A percentile compares a stretch with the other conserved stretches of the same genome.
Evolutionary conservation across 768 basidiomycete genomes (phyloP).

Genomic region (Boletus reticuloceps): DNA sequence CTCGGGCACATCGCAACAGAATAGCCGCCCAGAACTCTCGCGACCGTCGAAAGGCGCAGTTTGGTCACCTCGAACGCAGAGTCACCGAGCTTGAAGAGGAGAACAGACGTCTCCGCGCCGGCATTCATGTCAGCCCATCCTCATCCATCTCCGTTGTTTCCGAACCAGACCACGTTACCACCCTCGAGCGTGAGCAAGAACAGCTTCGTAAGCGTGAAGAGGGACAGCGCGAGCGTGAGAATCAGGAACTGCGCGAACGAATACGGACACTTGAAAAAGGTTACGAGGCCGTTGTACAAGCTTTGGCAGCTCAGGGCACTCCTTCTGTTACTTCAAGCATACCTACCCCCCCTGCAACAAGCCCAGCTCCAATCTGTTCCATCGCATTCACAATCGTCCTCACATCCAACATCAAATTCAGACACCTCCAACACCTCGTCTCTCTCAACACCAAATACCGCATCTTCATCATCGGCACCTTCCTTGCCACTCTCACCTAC

Average conservation of each 20-base stretch:
- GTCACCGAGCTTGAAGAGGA: conserved; percentile 80
- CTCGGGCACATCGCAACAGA: conserved; percentile 86
- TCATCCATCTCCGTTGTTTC: conserved; percentile 12
- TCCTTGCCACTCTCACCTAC: conserved; percentile 41
- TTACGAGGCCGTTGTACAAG: conserved; percentile 79
- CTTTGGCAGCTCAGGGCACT: conserved; percentile 59
- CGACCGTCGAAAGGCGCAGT: conserved; percentile 87
- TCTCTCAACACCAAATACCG: conserved; percentile 20
- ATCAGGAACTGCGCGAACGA: conserved; percentile 70
- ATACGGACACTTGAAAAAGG: conserved; percentile 77
- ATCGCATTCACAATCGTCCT: conserved; percentile 21
- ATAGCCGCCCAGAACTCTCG: conserved; percentile 93
- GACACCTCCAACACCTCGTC: conserved; percentile 13
- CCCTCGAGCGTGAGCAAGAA: conserved; percentile 27
- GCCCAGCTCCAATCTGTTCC: conserved; percentile 4
- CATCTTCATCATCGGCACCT: conserved; percentile 32
- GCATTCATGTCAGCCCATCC: conserved; percentile 33
- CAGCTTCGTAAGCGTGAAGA: conserved; percentile 34
- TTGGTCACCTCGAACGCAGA: conserved; percentile 59
- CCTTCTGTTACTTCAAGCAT: conserved; percentile 20
- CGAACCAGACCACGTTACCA: conserved; percentile 21
- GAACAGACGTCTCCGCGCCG: conserved; percentile 70
- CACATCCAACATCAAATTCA: conserved; percentile 22
- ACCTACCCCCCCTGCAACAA: conserved; percentile 14
- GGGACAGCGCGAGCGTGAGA: conserved; percentile 58